Percentiles rank a stretch among this genome's conserved stretches.
These are phyloP conservation scores for Trichoderma reesei DNA, from an alignment of 495 filamentous ascomycete genomes.

Conservation along the genomic window DNA sequence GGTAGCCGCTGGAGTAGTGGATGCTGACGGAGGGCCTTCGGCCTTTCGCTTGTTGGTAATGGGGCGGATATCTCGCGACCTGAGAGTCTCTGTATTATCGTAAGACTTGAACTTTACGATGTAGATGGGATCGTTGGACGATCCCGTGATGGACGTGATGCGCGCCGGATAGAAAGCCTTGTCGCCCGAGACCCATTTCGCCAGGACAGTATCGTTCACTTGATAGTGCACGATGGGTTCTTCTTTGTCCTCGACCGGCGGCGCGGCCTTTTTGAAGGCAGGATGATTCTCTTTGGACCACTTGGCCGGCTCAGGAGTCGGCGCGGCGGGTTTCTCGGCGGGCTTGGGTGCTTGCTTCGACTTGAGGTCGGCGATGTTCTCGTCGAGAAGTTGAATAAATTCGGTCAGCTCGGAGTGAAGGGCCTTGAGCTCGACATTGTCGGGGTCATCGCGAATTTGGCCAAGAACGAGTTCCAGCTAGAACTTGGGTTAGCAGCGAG, in stretches of 20 bases:
- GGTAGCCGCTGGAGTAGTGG: conserved; percentile 23
- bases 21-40: conserved; percentile 58
- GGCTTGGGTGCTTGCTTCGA: conserved; percentile 41
- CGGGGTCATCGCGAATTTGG: conserved; percentile 70
- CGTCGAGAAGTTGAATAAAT: conserved; percentile 69
- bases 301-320: conserved; percentile 49
- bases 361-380: conserved; percentile 71
- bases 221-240: conserved; percentile 49
- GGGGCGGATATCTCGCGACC: conserved; percentile 75
- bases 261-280: conserved; percentile 49
- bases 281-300: conserved; percentile 68
- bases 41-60: conserved; percentile 81
- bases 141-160: conserved; percentile 89
- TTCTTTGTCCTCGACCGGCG: conserved; percentile 37
- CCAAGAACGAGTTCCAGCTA: conserved; percentile 75
- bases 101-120: conserved; percentile 91
- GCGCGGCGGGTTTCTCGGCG: conserved; percentile 30
- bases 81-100: conserved; percentile 73
- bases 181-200: conserved; percentile 84
- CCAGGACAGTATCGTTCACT: conserved; percentile 83
- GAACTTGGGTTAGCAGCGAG: conserved; percentile 9
- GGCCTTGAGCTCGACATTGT: conserved; percentile 68
- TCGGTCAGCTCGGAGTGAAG: conserved; percentile 77
- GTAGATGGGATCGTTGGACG: conserved; percentile 77
- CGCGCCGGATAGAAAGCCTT: conserved; percentile 84